Evolutionary conservation across 805 yeast species (phyloP), one percentile per base, ranked within the genome.

Genomic region (Kazachstania kunashirensis): DNA sequence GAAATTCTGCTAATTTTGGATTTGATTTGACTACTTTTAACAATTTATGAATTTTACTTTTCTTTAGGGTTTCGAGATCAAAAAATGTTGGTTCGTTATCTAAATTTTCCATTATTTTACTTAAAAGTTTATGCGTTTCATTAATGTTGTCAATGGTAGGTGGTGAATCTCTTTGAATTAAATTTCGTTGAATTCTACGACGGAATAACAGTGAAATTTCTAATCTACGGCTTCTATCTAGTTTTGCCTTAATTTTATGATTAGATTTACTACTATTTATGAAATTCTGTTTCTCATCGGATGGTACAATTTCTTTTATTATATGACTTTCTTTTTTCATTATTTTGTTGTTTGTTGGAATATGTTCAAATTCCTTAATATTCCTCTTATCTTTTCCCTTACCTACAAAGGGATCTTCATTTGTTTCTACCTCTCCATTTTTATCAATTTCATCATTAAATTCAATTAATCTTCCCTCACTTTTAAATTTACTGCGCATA

Each of bases 1-100:
- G 62, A 39, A 56, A 57, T 23, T 54, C 54, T 15, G 39, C 46
- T 17, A 57, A 39, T 16, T 52, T 39, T 10, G 49, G 38, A 32
- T 49, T 47, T 33, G 48, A 48, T 10, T 48, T 40, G 8, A 57
- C 55, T 4, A 52, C 57, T 43, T 50, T 55, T 21, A 57, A 41
- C 25, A 57, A 37, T 38, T 57, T 57, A 33, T 56, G 57, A 29
- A 57, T 29, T 41, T 57, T 57, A 36, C 55, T 50, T 33, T 44
- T 46, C 29, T 52, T 40, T 14, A 57, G 41, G 6, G 60, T 49
- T 8, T 50, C 48, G 4, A 53, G n/a, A 37, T 56, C 61, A 34
- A 57, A 57, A 34, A 56, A 55, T 11, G 51, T 48, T 5, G 57
- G 57, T 6, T 47, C 44, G 13, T 44, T 44, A n/a, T 44, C 43